Base-by-base conservation (phyloP, 2,329 filamentous ascomycete genomes). In the Ambrosiella beaveri region DNA sequence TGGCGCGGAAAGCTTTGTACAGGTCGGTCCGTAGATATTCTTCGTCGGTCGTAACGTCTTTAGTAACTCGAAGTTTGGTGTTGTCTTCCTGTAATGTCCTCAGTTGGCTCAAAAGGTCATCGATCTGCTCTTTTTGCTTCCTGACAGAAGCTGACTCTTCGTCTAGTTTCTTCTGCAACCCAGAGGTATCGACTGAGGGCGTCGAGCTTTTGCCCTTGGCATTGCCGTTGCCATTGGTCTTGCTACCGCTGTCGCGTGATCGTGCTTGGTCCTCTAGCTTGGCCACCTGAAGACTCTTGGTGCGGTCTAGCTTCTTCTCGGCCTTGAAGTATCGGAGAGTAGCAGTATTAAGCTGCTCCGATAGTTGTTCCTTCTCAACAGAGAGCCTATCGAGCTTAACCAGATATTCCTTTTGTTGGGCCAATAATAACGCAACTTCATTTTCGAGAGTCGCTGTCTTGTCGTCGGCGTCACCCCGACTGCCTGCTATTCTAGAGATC, bases 311-410 rank as follows among this genome's bases (percentile, higher is more conserved):
- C 68, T 89, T 93, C 73, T 95, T 94, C 69, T 98, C 93, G 0
- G 93, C 93, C 64, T 94, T 87, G 74, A 97, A 88, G 66, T 95
- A 97, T 63, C 93, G 81, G 60, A 95, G 75, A 4, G 89, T 95
- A 13, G 91, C 93, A 39, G 81, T 84, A 67, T 97, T 91, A 17
- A 97, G 75, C 62, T 91, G 85, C 65, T 93, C 86, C 52, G 88
- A 88, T 2, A 95, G 75, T 64, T 87, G 82, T 57, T 94, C 85
- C 65, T 93, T 94, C 65, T 96, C 89, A 6, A 79, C 75, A 54
- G 81, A 77, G 11, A 90, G 73, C 57, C 84, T 80, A 63, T 94
- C 88, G 55, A 94, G 71, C 67, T 90, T 86, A 41, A 85, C 76
- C 9, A 86, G 74, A 64, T 87, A 83, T 57, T 84, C 82, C 68